A percentile compares a stretch with the other conserved stretches of the same genome.
Evolutionary conservation across 768 basidiomycete species (phyloP).

Genomic region (Mycena vulgaris): DNA sequence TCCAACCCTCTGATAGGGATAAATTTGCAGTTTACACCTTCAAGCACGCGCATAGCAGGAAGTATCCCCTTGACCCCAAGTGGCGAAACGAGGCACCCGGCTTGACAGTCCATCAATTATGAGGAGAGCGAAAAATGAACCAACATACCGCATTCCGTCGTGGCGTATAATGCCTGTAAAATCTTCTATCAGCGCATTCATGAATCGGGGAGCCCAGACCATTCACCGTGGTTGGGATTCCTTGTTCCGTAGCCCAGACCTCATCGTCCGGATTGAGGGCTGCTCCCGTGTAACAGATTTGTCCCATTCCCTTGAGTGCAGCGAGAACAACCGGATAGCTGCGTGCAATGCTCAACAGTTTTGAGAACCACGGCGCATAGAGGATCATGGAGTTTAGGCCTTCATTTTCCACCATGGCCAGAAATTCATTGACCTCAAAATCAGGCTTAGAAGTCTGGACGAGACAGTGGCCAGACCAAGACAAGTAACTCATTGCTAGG

Average conservation of each 20-base stretch:
- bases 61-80: constrained; percentile 6
- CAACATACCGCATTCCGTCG: constrained; percentile 25
- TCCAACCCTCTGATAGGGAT: constrained; percentile 15
- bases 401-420: constrained; percentile 35
- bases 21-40: constrained; percentile 25
- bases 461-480: constrained; percentile 38
- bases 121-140: not conserved
- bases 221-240: constrained; percentile 21
- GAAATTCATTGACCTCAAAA: constrained; percentile 40
- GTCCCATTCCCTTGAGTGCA: constrained; percentile 36
- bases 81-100: not conserved
- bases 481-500: constrained; percentile 39
- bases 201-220: too few species aligned
- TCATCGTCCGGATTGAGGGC: constrained; percentile 26
- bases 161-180: constrained; percentile 27
- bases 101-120: not conserved
- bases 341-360: constrained; percentile 34
- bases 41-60: constrained; percentile 27
- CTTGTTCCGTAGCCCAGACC: constrained; percentile 5
- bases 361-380: constrained; percentile 43
- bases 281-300: constrained; percentile 43
- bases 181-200: too few species aligned
- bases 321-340: constrained; percentile 22
- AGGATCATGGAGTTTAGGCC: constrained; percentile 39
- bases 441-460: constrained; percentile 42